Evolutionary conservation across 208 protist species (phyloP).

Genomic region (Crithidia thermophila): DNA sequence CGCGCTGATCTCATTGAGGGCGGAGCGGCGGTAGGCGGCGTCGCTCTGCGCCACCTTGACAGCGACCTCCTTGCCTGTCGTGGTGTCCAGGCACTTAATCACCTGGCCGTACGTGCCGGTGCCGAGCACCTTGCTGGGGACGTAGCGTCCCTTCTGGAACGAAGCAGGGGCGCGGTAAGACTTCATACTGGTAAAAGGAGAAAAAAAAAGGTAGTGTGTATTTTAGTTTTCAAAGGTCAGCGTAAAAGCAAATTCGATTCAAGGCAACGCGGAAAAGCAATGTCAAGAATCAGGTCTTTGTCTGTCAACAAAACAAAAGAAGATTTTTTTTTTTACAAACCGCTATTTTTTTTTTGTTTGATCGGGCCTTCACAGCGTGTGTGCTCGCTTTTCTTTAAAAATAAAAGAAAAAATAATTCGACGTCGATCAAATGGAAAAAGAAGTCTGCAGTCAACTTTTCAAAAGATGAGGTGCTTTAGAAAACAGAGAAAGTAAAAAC

Average conservation of each 20-base stretch:
- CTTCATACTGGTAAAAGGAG: slow-evolving; percentile 35
- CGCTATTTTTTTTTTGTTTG: not conserved
- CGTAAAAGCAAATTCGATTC: not conserved
- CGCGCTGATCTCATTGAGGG: slow-evolving; percentile 79
- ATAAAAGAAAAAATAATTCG: not conserved
- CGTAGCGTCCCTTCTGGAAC: slow-evolving; percentile 67
- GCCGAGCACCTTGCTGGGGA: slow-evolving; percentile 75
- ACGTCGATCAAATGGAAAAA: too few relatives aligned
- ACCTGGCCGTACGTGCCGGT: slow-evolving; percentile 94
- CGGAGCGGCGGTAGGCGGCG: slow-evolving; percentile 77
- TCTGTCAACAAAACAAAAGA: not conserved
- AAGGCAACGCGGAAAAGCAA: too few relatives aligned
- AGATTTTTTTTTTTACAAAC: not conserved
- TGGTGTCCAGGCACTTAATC: slow-evolving; percentile 85
- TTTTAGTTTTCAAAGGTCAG: not conserved
- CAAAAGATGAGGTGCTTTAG: not conserved
- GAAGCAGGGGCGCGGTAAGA: slow-evolving; percentile 46
- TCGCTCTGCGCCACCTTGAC: slow-evolving; percentile 88
- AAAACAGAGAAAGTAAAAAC: not conserved
- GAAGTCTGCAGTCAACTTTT: too few relatives aligned
- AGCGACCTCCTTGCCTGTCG: slow-evolving; percentile 70
- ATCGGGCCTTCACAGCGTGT: not conserved
- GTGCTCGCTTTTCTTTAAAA: not conserved
- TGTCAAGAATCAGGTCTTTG: not conserved
- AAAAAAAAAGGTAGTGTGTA: not conserved